These are phyloP conservation scores for Hymenoscyphus scutula DNA, from an alignment of 2,329 filamentous ascomycete genomes.

Conservation along the genomic window DNA sequence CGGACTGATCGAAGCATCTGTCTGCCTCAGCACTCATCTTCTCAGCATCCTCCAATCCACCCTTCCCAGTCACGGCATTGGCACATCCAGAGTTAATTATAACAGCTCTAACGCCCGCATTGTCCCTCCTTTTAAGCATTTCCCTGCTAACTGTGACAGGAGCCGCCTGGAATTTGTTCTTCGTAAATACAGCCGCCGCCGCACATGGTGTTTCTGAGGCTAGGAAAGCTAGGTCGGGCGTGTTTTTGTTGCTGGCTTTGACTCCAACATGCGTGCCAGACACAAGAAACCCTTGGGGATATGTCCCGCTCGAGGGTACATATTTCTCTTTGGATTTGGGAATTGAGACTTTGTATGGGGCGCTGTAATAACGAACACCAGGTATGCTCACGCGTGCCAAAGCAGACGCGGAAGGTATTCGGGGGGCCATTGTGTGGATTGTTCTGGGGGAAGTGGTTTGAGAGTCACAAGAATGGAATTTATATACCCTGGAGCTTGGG, in stretches of 20 bases:
- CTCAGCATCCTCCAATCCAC: slow-evolving; percentile 82
- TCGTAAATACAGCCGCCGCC: slow-evolving; percentile 91
- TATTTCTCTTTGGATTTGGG: slow-evolving; percentile 86
- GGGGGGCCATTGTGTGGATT: slow-evolving; percentile 27
- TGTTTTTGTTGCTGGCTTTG: slow-evolving; percentile 86
- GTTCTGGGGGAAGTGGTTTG: no score
- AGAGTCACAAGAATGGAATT: no score
- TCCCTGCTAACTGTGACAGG: slow-evolving; percentile 83
- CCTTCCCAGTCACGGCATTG: slow-evolving; percentile 92
- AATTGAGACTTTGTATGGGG: slow-evolving; percentile 56
- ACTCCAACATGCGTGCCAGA: slow-evolving; percentile 90
- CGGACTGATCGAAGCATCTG: slow-evolving; percentile 51
- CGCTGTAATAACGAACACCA: slow-evolving; percentile 52
- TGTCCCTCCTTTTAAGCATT: slow-evolving; percentile 64
- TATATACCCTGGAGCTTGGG: no score
- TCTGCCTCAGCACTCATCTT: slow-evolving; percentile 81
- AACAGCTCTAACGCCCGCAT: slow-evolving; percentile 72
- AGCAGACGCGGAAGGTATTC: slow-evolving; percentile 23
- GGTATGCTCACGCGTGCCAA: slow-evolving; percentile 26
- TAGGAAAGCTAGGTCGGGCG: slow-evolving; percentile 86
- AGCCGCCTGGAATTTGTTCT: slow-evolving; percentile 96
- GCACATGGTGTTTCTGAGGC: slow-evolving; percentile 83
- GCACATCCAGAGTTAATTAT: slow-evolving; percentile 95
- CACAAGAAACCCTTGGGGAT: slow-evolving; percentile 85
- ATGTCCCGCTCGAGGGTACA: slow-evolving; percentile 78